phyloP scores from a whole-genome alignment of 257 asterid genomes.

The Fraxinus excelsior region DNA sequence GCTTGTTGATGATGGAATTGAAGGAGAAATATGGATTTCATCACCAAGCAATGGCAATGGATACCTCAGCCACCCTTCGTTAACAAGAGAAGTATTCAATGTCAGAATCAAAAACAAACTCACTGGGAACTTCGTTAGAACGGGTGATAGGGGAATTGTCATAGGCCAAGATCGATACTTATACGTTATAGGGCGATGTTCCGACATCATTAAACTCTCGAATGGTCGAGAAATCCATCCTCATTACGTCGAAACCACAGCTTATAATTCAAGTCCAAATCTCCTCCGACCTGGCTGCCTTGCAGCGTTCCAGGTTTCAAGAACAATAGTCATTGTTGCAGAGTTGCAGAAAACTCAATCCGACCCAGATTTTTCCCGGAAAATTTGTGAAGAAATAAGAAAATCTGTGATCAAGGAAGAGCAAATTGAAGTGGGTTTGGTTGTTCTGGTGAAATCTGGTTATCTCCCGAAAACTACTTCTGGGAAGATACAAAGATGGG shows the following conservation, averaged over 20 bases:
- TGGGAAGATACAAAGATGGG: constrained; percentile 79
- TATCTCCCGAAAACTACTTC: constrained; percentile 80
- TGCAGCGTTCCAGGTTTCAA: constrained; percentile 42
- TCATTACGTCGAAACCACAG: constrained; percentile 73
- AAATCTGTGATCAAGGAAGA: constrained; percentile 36
- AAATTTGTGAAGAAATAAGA: constrained; percentile 55
- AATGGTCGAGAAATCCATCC: constrained; percentile 51
- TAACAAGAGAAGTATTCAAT: constrained; percentile 55
- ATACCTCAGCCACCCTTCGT: constrained; percentile 66
- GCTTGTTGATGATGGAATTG: constrained; percentile 57
- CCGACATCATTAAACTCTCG: constrained; percentile 49
- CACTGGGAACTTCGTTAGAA: constrained; percentile 45
- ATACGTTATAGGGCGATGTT: constrained; percentile 59
- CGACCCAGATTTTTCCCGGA: constrained; percentile 23
- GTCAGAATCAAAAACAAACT: constrained; percentile 36
- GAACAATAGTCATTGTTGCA: constrained; percentile 41
- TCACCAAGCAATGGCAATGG: constrained; percentile 77
- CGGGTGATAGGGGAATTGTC: constrained; percentile 73
- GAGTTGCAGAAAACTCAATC: constrained; percentile 46
- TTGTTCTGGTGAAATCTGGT: constrained; percentile 58
- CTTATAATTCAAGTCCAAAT: constrained; percentile 38
- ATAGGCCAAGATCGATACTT: constrained; percentile 54
- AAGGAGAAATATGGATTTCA: constrained; percentile 90
- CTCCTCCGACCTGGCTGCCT: constrained; percentile 65
- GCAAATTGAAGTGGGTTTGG: constrained; percentile 42